Base-by-base conservation (phyloP, 1,284 basidiomycete species). In the Apiotrichum siamense region DNA sequence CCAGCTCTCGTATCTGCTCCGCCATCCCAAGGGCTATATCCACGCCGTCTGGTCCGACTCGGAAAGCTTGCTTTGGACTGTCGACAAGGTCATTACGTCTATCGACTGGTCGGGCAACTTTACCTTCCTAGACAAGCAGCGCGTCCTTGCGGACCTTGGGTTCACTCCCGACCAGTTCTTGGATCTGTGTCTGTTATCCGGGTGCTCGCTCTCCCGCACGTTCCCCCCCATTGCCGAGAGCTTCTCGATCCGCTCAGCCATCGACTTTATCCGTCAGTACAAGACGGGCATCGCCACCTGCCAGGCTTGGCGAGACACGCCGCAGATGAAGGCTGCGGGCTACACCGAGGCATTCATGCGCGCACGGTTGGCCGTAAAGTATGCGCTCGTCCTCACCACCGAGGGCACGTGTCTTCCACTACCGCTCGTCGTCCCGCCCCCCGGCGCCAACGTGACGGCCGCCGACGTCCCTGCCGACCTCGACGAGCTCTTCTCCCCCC, bases 1-100 rank as follows among this genome's bases (percentile, higher is more conserved):
- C 38, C 94, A 97, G 87, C 79, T 96, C 65, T 87, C 94, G 58
- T 97, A 97, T 75, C 83, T 98, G 38, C 86, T 93, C 72, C 85
- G 89, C 51, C 94, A 98, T 75, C 79, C 83, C 23, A 96, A 96
- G 72, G 81, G 85, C 5, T 99, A 97, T 75, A 88, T 97, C 57
- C 92, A 98, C 70, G 86, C 94, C 20, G 85, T 97, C 62, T 97
- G 84, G 72, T 91, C 89, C 6, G 84, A 92, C 29, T 87, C 86
- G 6, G 94, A 97, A 69, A 82, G 88, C 18, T 79, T 99, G 21
- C 79, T 97, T 39, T 97, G 93, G 71, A 86, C 88, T 15, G 75
- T 96, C 32, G 92, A 97, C 75, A 86, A 87, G 65, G 79, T 98
- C 66, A 94, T 99, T 70, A 90, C 88, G 46, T 81, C 83, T 36